Base-by-base conservation (phyloP, 495 filamentous ascomycete species). In the Podospora sp. region DNA sequence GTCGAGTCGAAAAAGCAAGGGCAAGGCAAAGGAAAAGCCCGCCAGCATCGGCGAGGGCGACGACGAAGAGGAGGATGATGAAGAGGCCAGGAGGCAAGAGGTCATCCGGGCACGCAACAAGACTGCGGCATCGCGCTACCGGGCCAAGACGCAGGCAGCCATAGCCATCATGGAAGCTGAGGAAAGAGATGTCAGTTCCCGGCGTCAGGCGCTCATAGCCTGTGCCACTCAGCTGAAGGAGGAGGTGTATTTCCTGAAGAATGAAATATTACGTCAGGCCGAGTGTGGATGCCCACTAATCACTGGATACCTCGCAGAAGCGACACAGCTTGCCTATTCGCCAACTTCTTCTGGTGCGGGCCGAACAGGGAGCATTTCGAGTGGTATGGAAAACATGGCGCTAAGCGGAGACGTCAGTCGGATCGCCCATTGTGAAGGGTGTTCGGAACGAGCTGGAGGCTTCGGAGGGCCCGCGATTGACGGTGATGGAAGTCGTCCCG, bases 161-260 rank as follows among this genome's bases (percentile, higher is more conserved):
- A 27, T 46, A 0, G 62, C 65, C 0, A 46, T 75, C 9, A 78
- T 88, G 9, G 84, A 86, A 63, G 65, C 59, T 29, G 67, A 68
- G 14, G 77, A 77, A 61, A 70, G 61, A 7, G 67, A 72, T 21
- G 64, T 74, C 16, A 68, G 69, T 51, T 60, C 60, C 29, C 72
- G 72, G 20, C 73, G 73, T 36, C 65, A 68, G 14, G 16, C 63
- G 22, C 63, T 79, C 33, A 62, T 62, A 9, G 68, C 69, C 2
- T 67, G 70, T 27, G 77, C 78, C 0, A 73, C 70, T 0, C 77
- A 71, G 50, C 72, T 83, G 26, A 76, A 74, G 20, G 74, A 81
- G 5, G 82, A 89, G 72, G 75, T 87, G 5, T 72, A 86, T 0
- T 75, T 67, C 6, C 73, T 87, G 29, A 89, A 87, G 69, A 82